Base-by-base conservation (phyloP, 495 filamentous ascomycete genomes). In the Haplographium delicatum region DNA sequence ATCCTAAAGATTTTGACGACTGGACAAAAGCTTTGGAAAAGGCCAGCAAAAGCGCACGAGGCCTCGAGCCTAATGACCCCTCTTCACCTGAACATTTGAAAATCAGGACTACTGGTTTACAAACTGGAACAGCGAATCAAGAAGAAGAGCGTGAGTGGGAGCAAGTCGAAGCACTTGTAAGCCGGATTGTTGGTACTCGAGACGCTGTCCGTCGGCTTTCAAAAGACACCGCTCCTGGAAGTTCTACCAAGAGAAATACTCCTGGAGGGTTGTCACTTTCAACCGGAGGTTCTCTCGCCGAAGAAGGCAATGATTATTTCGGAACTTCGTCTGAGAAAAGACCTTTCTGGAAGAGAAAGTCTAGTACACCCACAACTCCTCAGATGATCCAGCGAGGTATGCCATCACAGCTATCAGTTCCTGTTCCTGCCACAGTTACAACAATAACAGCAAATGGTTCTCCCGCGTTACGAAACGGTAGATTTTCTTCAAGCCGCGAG, bases 331-430 rank as follows among this genome's bases (percentile, higher is more conserved):
- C 59, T 28, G 76, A 80, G 18, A 78, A 66, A 49, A 62, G 79
- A 37, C 70, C 83, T 1, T 96, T 98, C 58, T 98, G 93, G 93
- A 95, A 90, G 64, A 84, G 93, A 47, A 96, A 93, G 67, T 67
- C 81, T 7, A 93, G 77, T 51, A 31, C 47, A 18, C 58, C 58
- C 28, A 48, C 47, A 4, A 62, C 68, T 22, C 65, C 75, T 47
- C 64, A 70, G 46, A 47, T 78, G 30, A 62, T 74, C 55, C 56
- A 74, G 39, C 65, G 73, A 42, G 65, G 71, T 15, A 64, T 71
- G 3, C 69, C 72, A 18, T 70, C 82, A 4, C 79, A 86, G 40
- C 65, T 87, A 28, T 72, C 78, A 13, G 77, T 84, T 3, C 83
- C 83, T 0, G 57, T 76, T 7, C 75, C 71, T 3, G 65, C 57